Conservation (phyloP, 2,329 filamentous ascomycete species). For the Trichoderma pleuroti region DNA sequence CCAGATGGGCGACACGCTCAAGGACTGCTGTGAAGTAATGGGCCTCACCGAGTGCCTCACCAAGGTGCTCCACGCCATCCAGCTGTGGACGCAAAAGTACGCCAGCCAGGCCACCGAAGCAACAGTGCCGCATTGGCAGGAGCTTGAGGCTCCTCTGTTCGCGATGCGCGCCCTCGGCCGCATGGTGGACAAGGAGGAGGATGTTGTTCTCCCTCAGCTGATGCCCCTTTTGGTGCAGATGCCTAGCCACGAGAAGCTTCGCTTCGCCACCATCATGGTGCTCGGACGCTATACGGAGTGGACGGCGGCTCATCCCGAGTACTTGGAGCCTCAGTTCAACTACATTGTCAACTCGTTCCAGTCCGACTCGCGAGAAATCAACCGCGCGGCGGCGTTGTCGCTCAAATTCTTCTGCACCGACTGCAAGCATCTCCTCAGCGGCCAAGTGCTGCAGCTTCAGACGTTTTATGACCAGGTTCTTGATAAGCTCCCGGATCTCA, state of each 20-base stretch:
- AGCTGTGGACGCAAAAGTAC: constrained; percentile 82
- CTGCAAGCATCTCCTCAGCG: constrained; percentile 80
- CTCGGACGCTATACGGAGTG: constrained; percentile 95
- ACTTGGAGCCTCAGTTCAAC: constrained; percentile 85
- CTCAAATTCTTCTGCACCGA: constrained; percentile 98
- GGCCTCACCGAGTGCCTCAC: constrained; percentile 85
- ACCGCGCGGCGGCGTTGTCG: constrained; percentile 85
- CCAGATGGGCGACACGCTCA: constrained; percentile 95
- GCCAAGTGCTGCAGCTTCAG: constrained; percentile 81
- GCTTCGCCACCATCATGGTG: constrained; percentile 97
- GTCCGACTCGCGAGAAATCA: constrained; percentile 82
- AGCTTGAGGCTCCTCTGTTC: constrained; percentile 91
- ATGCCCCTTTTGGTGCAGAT: constrained; percentile 94
- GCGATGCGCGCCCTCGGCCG: constrained; percentile 93
- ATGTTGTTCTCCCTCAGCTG: constrained; percentile 79
- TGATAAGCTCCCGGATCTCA: constrained; percentile 77
- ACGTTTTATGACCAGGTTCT: constrained; percentile 88
- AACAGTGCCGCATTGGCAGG: constrained; percentile 90
- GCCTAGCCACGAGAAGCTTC: constrained; percentile 93
- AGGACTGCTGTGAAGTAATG: constrained; percentile 95
- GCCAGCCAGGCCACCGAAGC: constrained; percentile 69
- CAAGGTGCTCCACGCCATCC: constrained; percentile 83
- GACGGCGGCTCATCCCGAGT: constrained; percentile 91
- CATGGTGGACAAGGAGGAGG: constrained; percentile 90
- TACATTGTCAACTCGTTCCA: constrained; percentile 94